phyloP scores from a whole-genome alignment of 331 rosid genomes.

The Cydonia oblonga region DNA sequence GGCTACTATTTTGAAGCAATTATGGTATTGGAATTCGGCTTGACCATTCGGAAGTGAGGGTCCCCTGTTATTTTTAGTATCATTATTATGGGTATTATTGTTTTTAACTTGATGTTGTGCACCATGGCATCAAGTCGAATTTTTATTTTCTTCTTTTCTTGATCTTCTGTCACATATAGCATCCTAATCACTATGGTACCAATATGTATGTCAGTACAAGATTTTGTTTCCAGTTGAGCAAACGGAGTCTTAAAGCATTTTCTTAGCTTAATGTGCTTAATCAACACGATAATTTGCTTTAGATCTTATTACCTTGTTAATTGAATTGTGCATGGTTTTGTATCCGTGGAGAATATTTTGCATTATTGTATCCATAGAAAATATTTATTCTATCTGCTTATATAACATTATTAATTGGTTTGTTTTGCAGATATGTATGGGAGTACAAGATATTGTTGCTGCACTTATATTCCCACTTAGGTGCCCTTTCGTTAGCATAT shows the following conservation, averaged over 20 bases:
- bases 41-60: slow-evolving; percentile 68
- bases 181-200: neutral
- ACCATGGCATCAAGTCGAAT: neutral
- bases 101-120: neutral
- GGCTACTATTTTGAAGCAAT: slow-evolving; percentile 85
- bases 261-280: neutral
- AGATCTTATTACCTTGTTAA: neutral
- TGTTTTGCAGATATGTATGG: slow-evolving; percentile 46
- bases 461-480: slow-evolving; percentile 72
- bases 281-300: neutral
- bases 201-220: neutral
- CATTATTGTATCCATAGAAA: neutral
- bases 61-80: neutral
- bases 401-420: slow-evolving; percentile 9
- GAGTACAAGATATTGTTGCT: slow-evolving; percentile 72
- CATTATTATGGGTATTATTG: neutral
- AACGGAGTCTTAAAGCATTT: neutral
- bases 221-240: neutral
- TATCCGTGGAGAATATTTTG: neutral
- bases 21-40: slow-evolving; percentile 86
- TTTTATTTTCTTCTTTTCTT: neutral
- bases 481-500: slow-evolving; percentile 68
- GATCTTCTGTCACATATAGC: neutral
- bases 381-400: neutral
- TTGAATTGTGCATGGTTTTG: neutral